A percentile compares a stretch with the other conserved stretches of the same genome.
These are phyloP conservation scores for Gomphus bonarii DNA, from an alignment of 1,284 basidiomycete species.

Conservation along the genomic window DNA sequence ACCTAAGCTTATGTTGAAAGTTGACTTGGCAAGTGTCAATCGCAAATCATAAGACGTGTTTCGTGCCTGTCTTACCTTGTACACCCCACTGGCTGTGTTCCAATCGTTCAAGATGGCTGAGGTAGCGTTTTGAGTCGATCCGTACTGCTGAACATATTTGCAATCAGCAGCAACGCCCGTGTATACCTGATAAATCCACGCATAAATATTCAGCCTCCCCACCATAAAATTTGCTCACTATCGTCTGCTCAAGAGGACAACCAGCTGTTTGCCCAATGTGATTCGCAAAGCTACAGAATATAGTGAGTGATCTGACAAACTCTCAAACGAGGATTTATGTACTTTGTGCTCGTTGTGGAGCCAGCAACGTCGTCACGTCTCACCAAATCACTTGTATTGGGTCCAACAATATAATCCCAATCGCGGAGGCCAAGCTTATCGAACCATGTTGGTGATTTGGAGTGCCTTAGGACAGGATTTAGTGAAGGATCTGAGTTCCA, in stretches of 20 bases:
- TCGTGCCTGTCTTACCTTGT: constrained; percentile 38
- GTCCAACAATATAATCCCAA: constrained; percentile 17
- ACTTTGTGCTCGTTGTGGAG: constrained; percentile 43
- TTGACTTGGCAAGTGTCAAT: constrained; percentile 24
- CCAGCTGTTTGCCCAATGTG: constrained; percentile 60
- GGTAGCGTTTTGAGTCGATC: constrained; percentile 53
- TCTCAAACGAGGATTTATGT: neutral
- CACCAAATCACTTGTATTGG: constrained; percentile 19
- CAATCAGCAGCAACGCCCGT: constrained; percentile 89
- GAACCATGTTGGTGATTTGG: constrained; percentile 28
- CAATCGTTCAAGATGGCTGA: constrained; percentile 68
- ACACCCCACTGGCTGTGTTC: constrained; percentile 72
- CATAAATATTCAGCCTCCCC: neutral
- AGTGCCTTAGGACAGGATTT: constrained; percentile 42
- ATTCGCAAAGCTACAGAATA: constrained; percentile 46
- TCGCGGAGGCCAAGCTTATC: constrained; percentile 26
- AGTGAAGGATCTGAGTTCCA: constrained; percentile 53
- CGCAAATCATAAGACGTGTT: constrained; percentile 1
- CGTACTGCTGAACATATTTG: constrained; percentile 59
- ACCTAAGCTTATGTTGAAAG: constrained; percentile 81
- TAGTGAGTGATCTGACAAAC: neutral
- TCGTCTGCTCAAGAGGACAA: constrained; percentile 65
- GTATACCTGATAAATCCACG: constrained; percentile 35
- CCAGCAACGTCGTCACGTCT: constrained; percentile 50
- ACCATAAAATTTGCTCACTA: constrained; percentile 39